phyloP scores from a whole-genome alignment of 176 grass and related monocot genomes.

The Otatea glauca region DNA sequence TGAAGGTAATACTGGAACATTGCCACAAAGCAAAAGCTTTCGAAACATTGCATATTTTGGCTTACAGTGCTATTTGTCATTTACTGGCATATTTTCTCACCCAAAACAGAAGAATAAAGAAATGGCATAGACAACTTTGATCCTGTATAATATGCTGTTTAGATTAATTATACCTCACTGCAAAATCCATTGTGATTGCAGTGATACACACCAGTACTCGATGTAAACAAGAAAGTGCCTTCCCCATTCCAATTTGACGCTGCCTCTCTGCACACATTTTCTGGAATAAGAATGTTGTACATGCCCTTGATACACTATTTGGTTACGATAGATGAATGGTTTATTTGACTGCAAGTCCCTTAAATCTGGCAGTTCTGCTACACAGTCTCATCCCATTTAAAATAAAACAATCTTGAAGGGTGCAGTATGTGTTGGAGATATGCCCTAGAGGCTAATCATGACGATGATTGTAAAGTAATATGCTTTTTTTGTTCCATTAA shows the following conservation, averaged over 20 bases:
- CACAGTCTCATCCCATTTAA: not conserved
- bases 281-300: slow-evolving; percentile 34
- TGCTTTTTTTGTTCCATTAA: too few species aligned
- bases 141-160: slow-evolving; percentile 20
- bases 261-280: slow-evolving; percentile 66
- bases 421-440: too few species aligned
- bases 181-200: slow-evolving; percentile 75
- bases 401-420: not conserved
- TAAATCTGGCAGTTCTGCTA: not conserved
- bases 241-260: slow-evolving; percentile 86
- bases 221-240: slow-evolving; percentile 92
- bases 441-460: too few species aligned
- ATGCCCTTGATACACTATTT: slow-evolving; percentile 35
- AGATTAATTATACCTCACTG: slow-evolving; percentile 55
- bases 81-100: slow-evolving; percentile 14
- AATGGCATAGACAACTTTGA: not conserved
- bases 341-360: slow-evolving; percentile 28
- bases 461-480: too few species aligned
- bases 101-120: not conserved
- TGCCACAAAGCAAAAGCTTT: slow-evolving; percentile 12
- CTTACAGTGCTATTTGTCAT: not conserved
- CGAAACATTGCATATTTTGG: not conserved
- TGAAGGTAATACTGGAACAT: not conserved
- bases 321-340: not conserved
- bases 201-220: slow-evolving; percentile 79